Base-by-base conservation (phyloP, 345 rosid species). In the Bretschneidera sinensis region DNA sequence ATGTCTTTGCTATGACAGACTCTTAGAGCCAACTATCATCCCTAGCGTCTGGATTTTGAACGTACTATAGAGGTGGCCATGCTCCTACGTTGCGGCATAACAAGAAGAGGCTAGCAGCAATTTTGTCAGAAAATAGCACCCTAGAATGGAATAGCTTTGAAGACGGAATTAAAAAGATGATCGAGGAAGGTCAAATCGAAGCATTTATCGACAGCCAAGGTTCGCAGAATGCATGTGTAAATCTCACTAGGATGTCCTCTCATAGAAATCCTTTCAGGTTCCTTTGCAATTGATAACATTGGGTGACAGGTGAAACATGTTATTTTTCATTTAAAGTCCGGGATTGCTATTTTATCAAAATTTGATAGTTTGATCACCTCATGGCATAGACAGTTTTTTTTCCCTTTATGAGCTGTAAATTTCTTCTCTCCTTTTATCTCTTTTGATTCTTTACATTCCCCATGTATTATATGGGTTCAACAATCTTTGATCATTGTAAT, bases 11-110 rank as follows among this genome's bases (percentile, higher is more conserved):
- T 31, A 84, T 89, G 96, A 92, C 96, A 10, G 98, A 87, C 68
- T 92, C 98, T 1, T 96, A 97, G 56, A 92, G 96, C 77, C 98
- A 92, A 65, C 54, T 92, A 60, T 84, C 97, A 0, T 92, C 97
- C n/a, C 66, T 89, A 47, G 98, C 85, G 17, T 84, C 97, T 56
- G 97, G 97, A 61, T 84, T 79, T 68, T 73, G 95, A 62, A 83
- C 90, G 24, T 92, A 92, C 81, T 86, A 83, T 2, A 95, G 98
- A 0, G 76, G 63, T 20, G 85, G 83, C 1, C 77, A 63, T 1
- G 83, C 98, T 17, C 94, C 97, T n/a, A 83, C 75, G 14, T 50
- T 92, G 77, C 78, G 90, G 43, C 98, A 96, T 33, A 83, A 84
- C 83, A 92, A 92, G 87, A 89, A 83, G 81, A 87, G 92, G 79